A percentile compares a stretch with the other conserved stretches of the same genome.
Conservation (phyloP, 352 stramenopile genomes). For the Poterioochromonas sp. region DNA sequence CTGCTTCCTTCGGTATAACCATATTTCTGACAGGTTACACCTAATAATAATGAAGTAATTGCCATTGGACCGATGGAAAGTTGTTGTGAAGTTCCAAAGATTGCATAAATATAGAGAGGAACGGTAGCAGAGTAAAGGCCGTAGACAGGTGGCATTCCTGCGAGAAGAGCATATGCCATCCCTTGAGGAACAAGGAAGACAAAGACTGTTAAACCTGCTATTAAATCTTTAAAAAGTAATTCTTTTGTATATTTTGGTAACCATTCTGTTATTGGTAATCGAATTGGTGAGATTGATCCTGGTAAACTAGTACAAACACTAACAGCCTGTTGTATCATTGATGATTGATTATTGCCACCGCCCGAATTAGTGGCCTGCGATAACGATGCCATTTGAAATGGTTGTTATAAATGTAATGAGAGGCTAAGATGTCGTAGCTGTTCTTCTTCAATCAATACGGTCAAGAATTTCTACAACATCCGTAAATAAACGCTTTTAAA, state of each 20-base stretch:
- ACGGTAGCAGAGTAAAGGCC: constrained; percentile 71
- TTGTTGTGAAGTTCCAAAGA: constrained; percentile 68
- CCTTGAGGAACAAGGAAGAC: constrained; percentile 27
- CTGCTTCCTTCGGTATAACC: background rate
- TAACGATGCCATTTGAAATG: too few relatives aligned
- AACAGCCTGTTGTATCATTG: too few relatives aligned
- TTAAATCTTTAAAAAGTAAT: background rate
- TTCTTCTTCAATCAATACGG: too few relatives aligned
- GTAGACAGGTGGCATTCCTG: constrained; percentile 61
- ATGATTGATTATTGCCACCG: too few relatives aligned
- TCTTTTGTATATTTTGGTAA: background rate
- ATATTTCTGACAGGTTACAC: background rate
- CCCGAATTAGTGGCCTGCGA: too few relatives aligned
- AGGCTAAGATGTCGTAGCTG: too few relatives aligned
- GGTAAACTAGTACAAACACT: too few relatives aligned
- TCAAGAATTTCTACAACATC: too few relatives aligned
- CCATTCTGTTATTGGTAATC: constrained; percentile 19
- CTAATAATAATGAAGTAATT: constrained; percentile 52
- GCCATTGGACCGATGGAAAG: constrained; percentile 64
- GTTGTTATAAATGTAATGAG: too few relatives aligned
- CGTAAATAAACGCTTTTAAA: too few relatives aligned
- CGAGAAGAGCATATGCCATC: constrained; percentile 38
- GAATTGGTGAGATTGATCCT: background rate
- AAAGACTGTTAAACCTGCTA: constrained; percentile 5
- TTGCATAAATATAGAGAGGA: constrained; percentile 63